Percentiles rank a stretch among this genome's conserved stretches.
These are phyloP conservation scores for Fusarium vanettenii DNA, from an alignment of 2,329 filamentous ascomycete species.

Conservation along the genomic window DNA sequence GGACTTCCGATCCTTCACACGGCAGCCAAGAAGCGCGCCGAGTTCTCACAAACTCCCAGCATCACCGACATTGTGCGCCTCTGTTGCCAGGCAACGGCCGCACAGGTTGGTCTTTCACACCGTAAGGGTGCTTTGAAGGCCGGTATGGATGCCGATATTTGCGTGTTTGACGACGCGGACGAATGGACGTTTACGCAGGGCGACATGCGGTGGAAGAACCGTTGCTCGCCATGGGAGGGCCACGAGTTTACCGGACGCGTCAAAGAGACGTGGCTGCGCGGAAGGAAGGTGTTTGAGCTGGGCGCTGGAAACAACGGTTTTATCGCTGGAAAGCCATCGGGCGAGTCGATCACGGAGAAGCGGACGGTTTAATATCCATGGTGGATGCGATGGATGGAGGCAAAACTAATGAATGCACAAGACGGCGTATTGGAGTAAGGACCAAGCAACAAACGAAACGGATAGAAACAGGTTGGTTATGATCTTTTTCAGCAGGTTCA, in stretches of 20 bases:
- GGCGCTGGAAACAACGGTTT: constrained; percentile 66
- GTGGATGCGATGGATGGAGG: background rate
- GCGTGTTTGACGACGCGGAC: constrained; percentile 88
- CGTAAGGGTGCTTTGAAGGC: constrained; percentile 80
- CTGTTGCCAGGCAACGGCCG: constrained; percentile 87
- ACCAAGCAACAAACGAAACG: background rate
- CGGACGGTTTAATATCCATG: constrained; percentile 52
- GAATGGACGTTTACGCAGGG: constrained; percentile 78
- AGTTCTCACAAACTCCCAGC: constrained; percentile 57
- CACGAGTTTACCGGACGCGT: constrained; percentile 82
- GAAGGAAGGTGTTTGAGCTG: constrained; percentile 77
- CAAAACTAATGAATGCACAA: background rate
- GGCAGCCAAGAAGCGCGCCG: constrained; percentile 71
- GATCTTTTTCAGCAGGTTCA: background rate
- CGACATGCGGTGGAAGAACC: constrained; percentile 95
- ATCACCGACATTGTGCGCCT: constrained; percentile 85
- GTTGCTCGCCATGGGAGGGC: constrained; percentile 90
- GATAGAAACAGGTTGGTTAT: constrained; percentile 6
- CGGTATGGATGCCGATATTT: constrained; percentile 91
- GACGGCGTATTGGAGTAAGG: background rate
- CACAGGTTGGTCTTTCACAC: constrained; percentile 85
- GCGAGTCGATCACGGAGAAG: constrained; percentile 71
- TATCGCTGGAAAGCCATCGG: constrained; percentile 59
- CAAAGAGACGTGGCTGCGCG: constrained; percentile 86
- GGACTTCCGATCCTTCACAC: constrained; percentile 93